Conservation (phyloP, 257 asterid species). For the Plantago elongata region DNA sequence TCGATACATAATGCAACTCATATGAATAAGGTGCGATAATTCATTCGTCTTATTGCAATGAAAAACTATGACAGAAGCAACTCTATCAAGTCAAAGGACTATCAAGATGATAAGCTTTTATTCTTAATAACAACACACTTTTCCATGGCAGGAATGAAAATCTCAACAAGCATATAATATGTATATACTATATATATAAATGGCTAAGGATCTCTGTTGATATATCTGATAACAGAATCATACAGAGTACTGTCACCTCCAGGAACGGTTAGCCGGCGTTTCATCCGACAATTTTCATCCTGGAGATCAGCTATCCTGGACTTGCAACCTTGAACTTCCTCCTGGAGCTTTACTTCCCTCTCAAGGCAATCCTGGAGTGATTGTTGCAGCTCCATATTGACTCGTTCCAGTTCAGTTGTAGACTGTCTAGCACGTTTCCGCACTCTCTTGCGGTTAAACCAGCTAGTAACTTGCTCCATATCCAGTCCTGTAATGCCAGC, state of each 20-base stretch:
- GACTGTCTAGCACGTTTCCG: conserved; percentile 17
- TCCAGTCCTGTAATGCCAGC: conserved; percentile 30
- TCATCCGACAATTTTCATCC: conserved; percentile 22
- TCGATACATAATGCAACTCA: too few species aligned
- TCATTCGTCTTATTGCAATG: too few species aligned
- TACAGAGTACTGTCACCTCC: conserved; percentile 13
- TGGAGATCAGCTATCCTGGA: neutral
- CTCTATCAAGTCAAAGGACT: too few species aligned
- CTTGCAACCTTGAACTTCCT: neutral
- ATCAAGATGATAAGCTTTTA: too few species aligned
- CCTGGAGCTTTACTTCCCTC: conserved; percentile 14
- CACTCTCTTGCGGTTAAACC: conserved; percentile 26
- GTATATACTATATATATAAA: too few species aligned
- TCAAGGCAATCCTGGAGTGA: conserved; percentile 8
- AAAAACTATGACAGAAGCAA: too few species aligned
- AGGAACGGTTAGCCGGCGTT: conserved; percentile 8
- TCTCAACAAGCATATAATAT: too few species aligned
- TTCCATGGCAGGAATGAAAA: too few species aligned
- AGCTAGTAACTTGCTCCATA: conserved; percentile 34
- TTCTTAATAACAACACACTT: too few species aligned
- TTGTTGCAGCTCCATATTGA: conserved; percentile 9
- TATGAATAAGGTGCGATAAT: too few species aligned
- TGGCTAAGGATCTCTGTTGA: neutral
- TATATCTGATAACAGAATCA: conserved; percentile 11
- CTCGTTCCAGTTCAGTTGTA: conserved; percentile 2